phyloP scores from a whole-genome alignment of 805 yeast species.

The Starmerella stigmatis region DNA sequence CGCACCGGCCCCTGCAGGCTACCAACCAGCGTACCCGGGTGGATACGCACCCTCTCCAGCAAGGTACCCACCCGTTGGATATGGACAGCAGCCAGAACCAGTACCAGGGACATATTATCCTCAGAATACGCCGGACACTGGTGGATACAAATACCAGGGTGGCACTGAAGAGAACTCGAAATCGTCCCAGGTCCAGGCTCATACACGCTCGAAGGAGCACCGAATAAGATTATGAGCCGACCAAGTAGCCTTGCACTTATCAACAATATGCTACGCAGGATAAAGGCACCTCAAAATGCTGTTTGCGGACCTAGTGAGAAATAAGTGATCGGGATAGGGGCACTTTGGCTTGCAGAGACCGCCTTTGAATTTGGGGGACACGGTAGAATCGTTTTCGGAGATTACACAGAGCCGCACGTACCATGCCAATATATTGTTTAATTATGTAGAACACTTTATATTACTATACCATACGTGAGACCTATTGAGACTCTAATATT shows the following conservation, averaged over 20 bases:
- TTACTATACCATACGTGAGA: too few species aligned
- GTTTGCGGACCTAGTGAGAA: too few species aligned
- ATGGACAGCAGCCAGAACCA: background rate
- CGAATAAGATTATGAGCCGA: background rate
- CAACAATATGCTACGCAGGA: slow-evolving; percentile 2
- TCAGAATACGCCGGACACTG: slow-evolving; percentile 3
- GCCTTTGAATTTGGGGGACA: slow-evolving; percentile 6
- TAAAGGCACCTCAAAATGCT: too few species aligned
- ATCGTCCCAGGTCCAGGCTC: background rate
- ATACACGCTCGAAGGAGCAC: background rate
- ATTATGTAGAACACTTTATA: background rate
- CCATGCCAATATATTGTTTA: too few species aligned
- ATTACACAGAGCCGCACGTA: too few species aligned
- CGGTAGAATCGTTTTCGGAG: too few species aligned
- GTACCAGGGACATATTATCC: background rate
- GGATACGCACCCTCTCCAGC: background rate
- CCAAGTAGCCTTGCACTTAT: background rate
- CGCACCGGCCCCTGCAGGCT: too few species aligned
- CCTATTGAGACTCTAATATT: too few species aligned
- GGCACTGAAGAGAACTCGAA: background rate
- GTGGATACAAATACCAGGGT: slow-evolving; percentile 11
- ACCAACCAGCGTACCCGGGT: background rate
- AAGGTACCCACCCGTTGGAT: background rate
- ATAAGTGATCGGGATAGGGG: too few species aligned
- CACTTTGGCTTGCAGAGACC: too few species aligned